Evolutionary conservation across 495 filamentous ascomycete genomes (phyloP).

Genomic region (Aspergillus diversus): DNA sequence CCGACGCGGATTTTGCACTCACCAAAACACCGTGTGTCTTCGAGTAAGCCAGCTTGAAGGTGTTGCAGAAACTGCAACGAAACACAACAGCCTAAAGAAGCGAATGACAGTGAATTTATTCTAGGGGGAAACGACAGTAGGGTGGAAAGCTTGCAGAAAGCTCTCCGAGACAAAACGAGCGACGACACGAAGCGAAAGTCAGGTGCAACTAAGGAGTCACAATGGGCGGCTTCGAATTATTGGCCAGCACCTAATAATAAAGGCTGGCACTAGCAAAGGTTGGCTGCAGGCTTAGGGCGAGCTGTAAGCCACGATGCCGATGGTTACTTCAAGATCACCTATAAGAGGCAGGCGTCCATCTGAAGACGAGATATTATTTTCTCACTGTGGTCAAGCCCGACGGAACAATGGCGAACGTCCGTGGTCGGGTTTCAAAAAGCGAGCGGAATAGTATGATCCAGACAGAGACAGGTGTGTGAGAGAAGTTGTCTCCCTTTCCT

Average conservation of each 20-base stretch:
- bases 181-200: constrained; percentile 46
- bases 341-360: constrained; percentile 29
- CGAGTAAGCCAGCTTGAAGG: constrained; percentile 59
- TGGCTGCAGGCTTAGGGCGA: constrained; percentile 42
- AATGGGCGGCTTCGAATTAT: constrained; percentile 42
- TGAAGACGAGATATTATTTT: constrained; percentile 17
- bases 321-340: constrained; percentile 31
- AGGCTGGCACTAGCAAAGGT: constrained; percentile 38
- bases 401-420: constrained; percentile 18
- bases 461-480: constrained; percentile 35
- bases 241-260: constrained; percentile 34
- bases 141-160: constrained; percentile 38
- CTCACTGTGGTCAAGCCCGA: constrained; percentile 14
- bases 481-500: constrained; percentile 21
- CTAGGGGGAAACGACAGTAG: constrained; percentile 40
- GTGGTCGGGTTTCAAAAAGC: constrained; percentile 21
- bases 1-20: constrained; percentile 36
- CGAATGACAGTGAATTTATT: constrained; percentile 56
- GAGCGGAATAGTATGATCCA: constrained; percentile 13
- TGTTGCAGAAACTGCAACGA: constrained; percentile 55
- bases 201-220: constrained; percentile 33
- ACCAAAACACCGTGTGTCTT: constrained; percentile 55
- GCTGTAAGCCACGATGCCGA: constrained; percentile 32
- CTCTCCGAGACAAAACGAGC: constrained; percentile 52
- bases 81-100: constrained; percentile 47